Evolutionary conservation across 352 stramenopile genomes (phyloP).

Genomic region (Elongisporangium undulatum): DNA sequence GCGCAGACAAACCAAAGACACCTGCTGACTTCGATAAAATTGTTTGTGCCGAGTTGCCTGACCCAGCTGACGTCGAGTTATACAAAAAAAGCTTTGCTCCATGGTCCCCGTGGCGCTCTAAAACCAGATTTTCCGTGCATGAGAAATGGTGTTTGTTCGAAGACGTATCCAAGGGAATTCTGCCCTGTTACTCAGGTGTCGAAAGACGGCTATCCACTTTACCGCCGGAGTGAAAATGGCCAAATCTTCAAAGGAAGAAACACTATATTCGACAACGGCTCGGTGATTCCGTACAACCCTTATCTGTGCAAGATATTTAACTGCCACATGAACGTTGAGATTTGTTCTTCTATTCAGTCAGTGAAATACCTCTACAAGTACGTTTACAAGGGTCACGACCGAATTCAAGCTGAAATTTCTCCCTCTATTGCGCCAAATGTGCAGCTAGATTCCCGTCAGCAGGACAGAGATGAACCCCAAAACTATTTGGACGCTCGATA

Average conservation of each 20-base stretch:
- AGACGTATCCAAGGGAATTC: conserved; percentile 1
- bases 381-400: too few relatives aligned
- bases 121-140: not conserved
- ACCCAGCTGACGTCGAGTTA: not conserved
- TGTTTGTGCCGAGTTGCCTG: not conserved
- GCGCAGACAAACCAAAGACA: conserved; percentile 8
- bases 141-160: not conserved
- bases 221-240: not conserved
- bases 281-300: conserved; percentile 3
- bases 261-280: conserved; percentile 2
- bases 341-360: not conserved
- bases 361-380: conserved; percentile 1
- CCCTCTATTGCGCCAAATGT: too few relatives aligned
- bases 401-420: too few relatives aligned
- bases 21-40: not conserved
- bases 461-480: too few relatives aligned
- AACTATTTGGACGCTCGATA: too few relatives aligned
- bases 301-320: not conserved
- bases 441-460: too few relatives aligned
- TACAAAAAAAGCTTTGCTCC: not conserved
- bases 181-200: not conserved
- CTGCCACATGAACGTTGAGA: conserved; percentile 2
- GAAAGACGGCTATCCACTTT: not conserved
- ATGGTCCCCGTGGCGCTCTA: not conserved
- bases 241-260: too few relatives aligned